Base-by-base conservation (phyloP, 1,284 basidiomycete genomes). In the Naganishia cerealis region DNA sequence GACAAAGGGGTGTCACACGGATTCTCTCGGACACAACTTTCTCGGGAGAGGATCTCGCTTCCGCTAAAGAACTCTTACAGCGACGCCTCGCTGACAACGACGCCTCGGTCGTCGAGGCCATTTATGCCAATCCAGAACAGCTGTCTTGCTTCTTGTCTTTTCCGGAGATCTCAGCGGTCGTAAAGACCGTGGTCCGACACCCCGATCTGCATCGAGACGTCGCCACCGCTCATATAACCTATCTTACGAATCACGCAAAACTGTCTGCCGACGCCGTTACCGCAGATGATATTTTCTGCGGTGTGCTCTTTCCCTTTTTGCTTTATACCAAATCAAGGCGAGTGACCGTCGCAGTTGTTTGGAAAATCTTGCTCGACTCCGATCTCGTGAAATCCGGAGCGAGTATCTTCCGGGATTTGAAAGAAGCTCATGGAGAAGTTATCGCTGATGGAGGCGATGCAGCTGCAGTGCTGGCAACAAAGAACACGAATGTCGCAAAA, bases 231-330 rank as follows among this genome's bases (percentile, higher is more conserved):
- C 91, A 92, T 73, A 77, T 89, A 12, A 73, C 78, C 2, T 94
- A 91, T 79, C 81, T 92, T 13, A 78, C 82, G 0, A 80, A 86
- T 66, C 80, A 75, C 21, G 66, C 65, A 29, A 63, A 68, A 29
- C 57, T 83, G 56, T 74, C 82, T 0, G 77, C 81, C 0, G 67
- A 80, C 0, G 73, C 80, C 13, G 77, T 61, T 15, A 29, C 62
- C 5, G 40, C 24, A 18, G 59, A 83, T 33, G 76, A 82, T 4
- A 79, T 89, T 10, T 87, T 91, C 71, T 82, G 87, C 72, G 77
- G 81, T 24, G 76, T 89, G 1, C 78, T 94, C 57, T 89, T 91
- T 75, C 89, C 90, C 0, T 86, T 87, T 72, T 79, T 94, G 21
- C 78, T 94, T 15, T 87, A 86, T 70, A 88, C 88, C 5, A 90